Percentiles rank a stretch among this genome's conserved stretches.
Conservation (phyloP, 306 rosid genomes). For the Morella rubra region DNA sequence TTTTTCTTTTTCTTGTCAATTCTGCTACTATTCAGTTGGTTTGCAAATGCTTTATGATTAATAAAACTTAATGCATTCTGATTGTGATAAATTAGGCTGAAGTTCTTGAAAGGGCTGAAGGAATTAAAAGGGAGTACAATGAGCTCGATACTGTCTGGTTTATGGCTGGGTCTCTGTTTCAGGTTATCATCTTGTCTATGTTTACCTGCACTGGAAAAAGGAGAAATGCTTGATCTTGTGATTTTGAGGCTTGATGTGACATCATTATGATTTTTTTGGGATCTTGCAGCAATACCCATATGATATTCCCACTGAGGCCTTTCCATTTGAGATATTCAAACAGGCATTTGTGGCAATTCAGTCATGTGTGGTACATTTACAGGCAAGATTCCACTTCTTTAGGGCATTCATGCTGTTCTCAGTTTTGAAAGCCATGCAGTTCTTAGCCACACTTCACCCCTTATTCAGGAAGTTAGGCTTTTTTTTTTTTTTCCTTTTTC, state of each 20-base stretch:
- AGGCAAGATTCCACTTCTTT: constrained; percentile 45
- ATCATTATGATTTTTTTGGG: constrained; percentile 26
- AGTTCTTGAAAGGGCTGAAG: constrained; percentile 76
- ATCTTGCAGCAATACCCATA: constrained; percentile 91
- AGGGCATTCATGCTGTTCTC: background rate
- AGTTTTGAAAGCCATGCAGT: background rate
- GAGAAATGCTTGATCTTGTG: background rate
- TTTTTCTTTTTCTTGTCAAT: background rate
- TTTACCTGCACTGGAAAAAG: constrained; percentile 13
- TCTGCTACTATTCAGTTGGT: constrained; percentile 17
- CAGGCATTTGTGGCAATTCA: constrained; percentile 99
- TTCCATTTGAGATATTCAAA: constrained; percentile 91
- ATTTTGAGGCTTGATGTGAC: constrained; percentile 5
- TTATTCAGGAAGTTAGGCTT: background rate
- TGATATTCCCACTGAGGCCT: constrained; percentile 96
- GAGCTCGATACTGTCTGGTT: constrained; percentile 99
- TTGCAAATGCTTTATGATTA: constrained; percentile 28
- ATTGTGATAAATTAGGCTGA: constrained; percentile 62
- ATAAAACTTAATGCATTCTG: constrained; percentile 24
- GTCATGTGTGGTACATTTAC: constrained; percentile 97
- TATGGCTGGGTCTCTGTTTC: constrained; percentile 99
- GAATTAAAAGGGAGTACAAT: constrained; percentile 87
- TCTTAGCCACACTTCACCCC: background rate
- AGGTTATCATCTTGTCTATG: constrained; percentile 42
- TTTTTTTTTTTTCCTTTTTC: background rate